Evolutionary conservation across 2,329 filamentous ascomycete genomes (phyloP), one percentile per base, ranked within the genome.

Genomic region (Neonectria coccinea): DNA sequence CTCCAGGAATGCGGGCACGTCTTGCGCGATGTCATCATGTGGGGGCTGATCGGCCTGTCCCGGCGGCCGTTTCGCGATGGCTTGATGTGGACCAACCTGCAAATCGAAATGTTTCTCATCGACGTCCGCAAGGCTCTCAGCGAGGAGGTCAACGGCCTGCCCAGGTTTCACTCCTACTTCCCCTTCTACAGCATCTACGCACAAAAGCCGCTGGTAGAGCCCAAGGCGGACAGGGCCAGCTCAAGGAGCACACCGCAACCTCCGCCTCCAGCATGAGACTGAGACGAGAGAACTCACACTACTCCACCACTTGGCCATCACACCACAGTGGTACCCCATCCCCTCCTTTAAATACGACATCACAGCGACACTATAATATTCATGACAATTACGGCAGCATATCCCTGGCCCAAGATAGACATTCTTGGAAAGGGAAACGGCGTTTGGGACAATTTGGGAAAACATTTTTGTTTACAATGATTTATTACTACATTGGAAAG

Each of bases 1-100:
- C 77, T 84, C 20, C 78, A 80, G 51, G 77, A 82, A 39, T 84
- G 81, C 66, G 84, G 84, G 2, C 75, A 82, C 33, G 78, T 85
- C 25, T 70, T 85, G 63, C 76, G 82, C 36, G 82, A 83, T 27
- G 79, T 79, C 4, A 73, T 81, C 56, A 75, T 80, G 69, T 77
- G 78, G 72, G 80, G 80, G 2, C 74, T 83, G 27, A 71, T 78
- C 29, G 81, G 81, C 2, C 66, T 83, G 9, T 71, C 79, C 9
- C 74, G 78, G 48, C 73, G 76, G 25, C 79, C 81, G 1, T 77
- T 83, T 54, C 77, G 77, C 9, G 76, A 79, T 14, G 80, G 80
- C 0, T 73, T 83, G 2, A 67, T 73, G 5, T 83, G 81, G 81
- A 82, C 80, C 1, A 50, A 68, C 27, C 59, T 80, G 16, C 79